Percentiles rank a stretch among this genome's conserved stretches.
These are phyloP conservation scores for Discostella pseudostelligera DNA, from an alignment of 108 stramenopile species.

Conservation along the genomic window DNA sequence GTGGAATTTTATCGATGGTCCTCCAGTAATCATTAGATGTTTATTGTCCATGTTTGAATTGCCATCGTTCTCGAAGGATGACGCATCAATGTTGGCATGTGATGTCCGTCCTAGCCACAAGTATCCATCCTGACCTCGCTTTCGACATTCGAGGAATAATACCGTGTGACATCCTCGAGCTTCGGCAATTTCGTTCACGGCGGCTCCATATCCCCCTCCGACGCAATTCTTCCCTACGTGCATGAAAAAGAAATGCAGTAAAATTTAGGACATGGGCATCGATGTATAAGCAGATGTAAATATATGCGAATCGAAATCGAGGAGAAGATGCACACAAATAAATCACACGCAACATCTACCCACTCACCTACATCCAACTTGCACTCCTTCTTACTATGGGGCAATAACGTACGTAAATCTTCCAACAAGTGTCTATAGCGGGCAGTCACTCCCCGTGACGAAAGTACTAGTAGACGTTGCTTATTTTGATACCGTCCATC, in stretches of 20 bases:
- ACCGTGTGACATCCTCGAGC: conserved; percentile 93
- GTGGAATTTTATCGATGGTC: conserved; percentile 95
- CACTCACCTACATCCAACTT: conserved; percentile 85
- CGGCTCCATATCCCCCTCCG: conserved; percentile 64
- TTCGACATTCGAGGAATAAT: conserved; percentile 95
- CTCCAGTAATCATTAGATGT: conserved; percentile 54
- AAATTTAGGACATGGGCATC: too few species aligned
- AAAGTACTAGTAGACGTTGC: conserved; percentile 94
- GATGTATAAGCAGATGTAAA: too few species aligned
- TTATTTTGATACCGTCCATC: conserved; percentile 94
- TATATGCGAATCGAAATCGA: too few species aligned
- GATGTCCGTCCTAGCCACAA: conserved; percentile 87
- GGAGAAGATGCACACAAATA: conserved; percentile 1
- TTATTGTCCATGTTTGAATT: conserved; percentile 14
- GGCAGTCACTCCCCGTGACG: conserved; percentile 93
- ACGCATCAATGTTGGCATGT: conserved; percentile 30
- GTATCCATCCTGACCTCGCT: conserved; percentile 93
- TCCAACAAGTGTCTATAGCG: conserved; percentile 96
- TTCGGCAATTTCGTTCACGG: conserved; percentile 95
- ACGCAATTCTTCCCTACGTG: conserved; percentile 20
- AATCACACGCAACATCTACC: background rate
- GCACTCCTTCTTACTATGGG: conserved; percentile 97
- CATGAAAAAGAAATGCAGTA: too few species aligned
- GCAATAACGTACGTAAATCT: conserved; percentile 92
- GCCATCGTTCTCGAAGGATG: background rate